Evolutionary conservation across 495 filamentous ascomycete genomes (phyloP).

Genomic region (Staphylotrichum longicolle): DNA sequence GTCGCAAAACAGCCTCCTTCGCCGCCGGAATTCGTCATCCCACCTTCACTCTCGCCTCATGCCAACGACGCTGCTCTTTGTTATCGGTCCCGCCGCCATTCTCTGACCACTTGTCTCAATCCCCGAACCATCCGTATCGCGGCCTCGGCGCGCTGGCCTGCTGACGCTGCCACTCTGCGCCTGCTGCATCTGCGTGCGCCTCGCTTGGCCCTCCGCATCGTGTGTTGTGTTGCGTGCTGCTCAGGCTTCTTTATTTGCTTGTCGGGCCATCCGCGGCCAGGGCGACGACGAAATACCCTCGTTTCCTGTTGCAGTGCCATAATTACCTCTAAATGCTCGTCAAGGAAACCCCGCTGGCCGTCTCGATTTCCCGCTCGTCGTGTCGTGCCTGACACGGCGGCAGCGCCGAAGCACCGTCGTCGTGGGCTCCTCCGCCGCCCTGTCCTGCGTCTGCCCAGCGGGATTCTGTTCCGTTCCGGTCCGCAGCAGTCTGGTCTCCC

Average conservation of each 20-base stretch:
- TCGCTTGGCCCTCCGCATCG: too few relatives aligned
- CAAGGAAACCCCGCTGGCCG: conserved; percentile 21
- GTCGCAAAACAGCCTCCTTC: conserved; percentile 19
- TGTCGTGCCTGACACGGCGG: conserved; percentile 34
- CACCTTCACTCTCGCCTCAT: conserved; percentile 6
- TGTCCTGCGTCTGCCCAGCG: neutral
- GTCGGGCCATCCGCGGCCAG: neutral
- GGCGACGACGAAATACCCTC: neutral
- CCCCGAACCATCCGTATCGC: conserved; percentile 6
- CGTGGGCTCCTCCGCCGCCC: neutral
- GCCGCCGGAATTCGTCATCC: conserved; percentile 29
- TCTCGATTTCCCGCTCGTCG: conserved; percentile 31
- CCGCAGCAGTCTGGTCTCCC: too few relatives aligned
- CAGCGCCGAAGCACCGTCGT: conserved; percentile 19
- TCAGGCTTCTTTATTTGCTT: neutral
- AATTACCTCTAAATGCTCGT: neutral
- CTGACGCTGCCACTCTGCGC: neutral
- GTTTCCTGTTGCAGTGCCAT: neutral
- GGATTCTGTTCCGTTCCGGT: too few relatives aligned
- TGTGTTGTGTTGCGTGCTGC: neutral
- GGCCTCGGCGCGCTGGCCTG: neutral
- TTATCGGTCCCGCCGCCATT: neutral
- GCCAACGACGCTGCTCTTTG: conserved; percentile 10
- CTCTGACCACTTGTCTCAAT: conserved; percentile 13
- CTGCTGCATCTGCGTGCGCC: too few relatives aligned